phyloP scores from a whole-genome alignment of 2,329 filamentous ascomycete genomes.

The Elsinoe arachidis region DNA sequence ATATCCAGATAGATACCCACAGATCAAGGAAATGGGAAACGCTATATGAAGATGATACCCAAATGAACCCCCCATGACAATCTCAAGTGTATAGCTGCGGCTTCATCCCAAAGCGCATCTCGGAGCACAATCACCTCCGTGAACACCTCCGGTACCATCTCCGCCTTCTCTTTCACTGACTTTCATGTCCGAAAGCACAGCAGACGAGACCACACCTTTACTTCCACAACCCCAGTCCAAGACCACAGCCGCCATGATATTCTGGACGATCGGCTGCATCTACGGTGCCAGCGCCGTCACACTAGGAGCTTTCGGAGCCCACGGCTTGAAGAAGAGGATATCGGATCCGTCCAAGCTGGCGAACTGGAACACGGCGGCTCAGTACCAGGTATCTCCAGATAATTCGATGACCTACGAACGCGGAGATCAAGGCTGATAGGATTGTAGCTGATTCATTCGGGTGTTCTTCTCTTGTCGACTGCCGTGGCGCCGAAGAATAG shows the following conservation, averaged over 20 bases:
- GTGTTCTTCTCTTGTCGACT: conserved; percentile 49
- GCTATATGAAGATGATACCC: too few relatives aligned
- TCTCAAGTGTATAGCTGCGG: too few relatives aligned
- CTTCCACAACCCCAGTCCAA: not conserved
- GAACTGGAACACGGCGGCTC: conserved; percentile 56
- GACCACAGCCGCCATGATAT: conserved; percentile 21
- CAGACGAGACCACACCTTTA: conserved; percentile 2
- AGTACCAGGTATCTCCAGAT: conserved; percentile 51
- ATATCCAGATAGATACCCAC: too few relatives aligned
- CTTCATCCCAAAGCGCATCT: too few relatives aligned
- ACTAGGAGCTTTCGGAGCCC: conserved; percentile 59
- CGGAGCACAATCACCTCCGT: not conserved
- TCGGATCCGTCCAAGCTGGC: conserved; percentile 50
- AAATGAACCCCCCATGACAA: too few relatives aligned
- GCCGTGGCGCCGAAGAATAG: conserved; percentile 43
- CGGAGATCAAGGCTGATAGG: not conserved
- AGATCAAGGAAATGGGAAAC: too few relatives aligned
- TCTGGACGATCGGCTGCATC: conserved; percentile 55
- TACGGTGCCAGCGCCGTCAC: conserved; percentile 54
- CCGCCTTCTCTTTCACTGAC: not conserved
- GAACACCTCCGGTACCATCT: not conserved
- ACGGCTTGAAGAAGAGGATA: conserved; percentile 55
- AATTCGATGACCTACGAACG: not conserved
- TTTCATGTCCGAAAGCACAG: not conserved
- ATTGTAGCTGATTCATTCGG: conserved; percentile 52